Base-by-base conservation (phyloP, 108 stramenopile genomes). In the Cyclotella atomus region DNA sequence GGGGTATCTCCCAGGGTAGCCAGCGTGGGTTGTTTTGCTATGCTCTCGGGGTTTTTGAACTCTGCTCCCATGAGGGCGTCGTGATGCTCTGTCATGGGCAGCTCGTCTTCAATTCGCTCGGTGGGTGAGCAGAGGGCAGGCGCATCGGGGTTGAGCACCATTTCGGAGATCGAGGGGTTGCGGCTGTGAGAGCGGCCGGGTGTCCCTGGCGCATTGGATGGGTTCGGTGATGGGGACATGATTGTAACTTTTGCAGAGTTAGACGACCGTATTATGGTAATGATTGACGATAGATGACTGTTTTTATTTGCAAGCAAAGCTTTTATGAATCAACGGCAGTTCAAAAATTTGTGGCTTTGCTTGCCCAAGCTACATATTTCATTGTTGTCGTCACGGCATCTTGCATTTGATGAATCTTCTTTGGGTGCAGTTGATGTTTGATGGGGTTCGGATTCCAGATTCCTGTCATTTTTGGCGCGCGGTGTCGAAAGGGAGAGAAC, bases 61-160 rank as follows among this genome's bases (percentile, higher is more conserved):
- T 79, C 83, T 29, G 73, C 83, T 2, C 83, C 83, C 24, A 83
- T 76, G 68, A 83, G 77, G 9, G 78, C 83, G 54, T 83, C 77
- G 69, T 83, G 83, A 52, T 68, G 66, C 52, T 79, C 77, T 0
- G 66, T 64, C n/a, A 74, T 47, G 53, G 46, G 7, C 12, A 41
- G 38, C 12, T 41, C 45, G 41, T 29, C 59, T n/a, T 30, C 41
- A 19, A 57, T 56, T 36, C 30, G 28, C 19, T 61, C 28, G 27
- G 32, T 59, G 43, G 34, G 16, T 15, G 19, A 0, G 56, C 19
- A 3, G 19, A 19, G 36, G 27, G 56, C 53, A 1, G 47, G 1
- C 9, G 67, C 34, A 0, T 45, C 32, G 14, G 66, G 65, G 7
- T 25, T 56, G 25, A 73, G 67, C 38, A 80, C 61, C 34, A 59